These are phyloP conservation scores for Solidago caesia DNA, from an alignment of 129 eudicot genomes.

Conservation along the genomic window DNA sequence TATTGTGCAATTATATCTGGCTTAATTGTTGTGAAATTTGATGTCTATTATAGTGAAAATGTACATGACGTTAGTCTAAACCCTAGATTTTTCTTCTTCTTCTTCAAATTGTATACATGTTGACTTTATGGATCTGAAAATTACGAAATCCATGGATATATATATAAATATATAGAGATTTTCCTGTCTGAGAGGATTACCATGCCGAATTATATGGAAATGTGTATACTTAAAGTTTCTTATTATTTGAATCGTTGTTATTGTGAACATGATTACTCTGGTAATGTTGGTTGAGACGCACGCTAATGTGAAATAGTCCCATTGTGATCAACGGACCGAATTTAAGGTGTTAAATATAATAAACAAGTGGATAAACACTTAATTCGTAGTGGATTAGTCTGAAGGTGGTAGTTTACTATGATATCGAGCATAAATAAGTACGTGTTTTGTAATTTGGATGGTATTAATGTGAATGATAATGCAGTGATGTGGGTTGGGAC, in stretches of 20 bases:
- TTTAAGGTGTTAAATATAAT: no score
- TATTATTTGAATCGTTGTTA: no score
- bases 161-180: neutral
- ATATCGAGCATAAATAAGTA: no score
- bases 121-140: constrained; percentile 22
- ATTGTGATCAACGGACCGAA: no score
- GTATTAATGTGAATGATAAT: no score
- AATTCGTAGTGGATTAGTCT: no score
- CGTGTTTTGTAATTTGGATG: no score
- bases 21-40: constrained; percentile 7
- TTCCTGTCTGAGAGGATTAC: constrained; percentile 13
- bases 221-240: neutral
- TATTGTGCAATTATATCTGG: no score
- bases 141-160: neutral
- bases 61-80: constrained; percentile 14
- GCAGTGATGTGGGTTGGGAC: no score
- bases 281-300: constrained; percentile 14
- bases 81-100: constrained; percentile 19
- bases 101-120: constrained; percentile 10
- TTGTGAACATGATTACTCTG: neutral
- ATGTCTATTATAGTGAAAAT: constrained; percentile 5
- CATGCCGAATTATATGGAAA: constrained; percentile 5
- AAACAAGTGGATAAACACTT: no score
- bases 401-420: no score
- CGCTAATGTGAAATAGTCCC: neutral